Percentiles rank a stretch among this genome's conserved stretches.
phyloP scores from a whole-genome alignment of 2,329 filamentous ascomycete species.

The Ophiostoma angusticollis region DNA sequence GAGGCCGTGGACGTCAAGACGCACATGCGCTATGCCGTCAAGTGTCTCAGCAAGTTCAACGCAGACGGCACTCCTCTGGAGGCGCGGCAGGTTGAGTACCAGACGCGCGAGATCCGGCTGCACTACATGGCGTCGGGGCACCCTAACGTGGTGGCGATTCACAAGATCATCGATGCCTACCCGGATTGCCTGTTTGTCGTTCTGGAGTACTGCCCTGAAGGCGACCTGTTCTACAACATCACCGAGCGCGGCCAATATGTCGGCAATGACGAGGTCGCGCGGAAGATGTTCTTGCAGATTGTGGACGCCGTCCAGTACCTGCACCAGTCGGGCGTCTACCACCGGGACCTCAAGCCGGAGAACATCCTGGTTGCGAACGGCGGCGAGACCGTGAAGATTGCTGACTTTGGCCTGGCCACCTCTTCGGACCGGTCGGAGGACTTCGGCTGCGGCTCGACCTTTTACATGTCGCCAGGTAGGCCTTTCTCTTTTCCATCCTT shows the following conservation, averaged over 20 bases:
- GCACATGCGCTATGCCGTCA: constrained; percentile 79
- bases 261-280: constrained; percentile 79
- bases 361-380: constrained; percentile 88
- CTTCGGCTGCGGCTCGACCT: constrained; percentile 95
- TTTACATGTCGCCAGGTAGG: constrained; percentile 87
- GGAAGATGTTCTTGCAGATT: constrained; percentile 83
- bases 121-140: constrained; percentile 84
- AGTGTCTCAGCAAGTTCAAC: constrained; percentile 89
- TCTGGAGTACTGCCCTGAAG: constrained; percentile 92
- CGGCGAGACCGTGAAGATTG: constrained; percentile 84
- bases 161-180: constrained; percentile 87
- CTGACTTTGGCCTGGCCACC: constrained; percentile 93
- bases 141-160: constrained; percentile 83
- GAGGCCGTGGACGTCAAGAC: constrained; percentile 73
- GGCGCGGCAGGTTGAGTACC: constrained; percentile 74
- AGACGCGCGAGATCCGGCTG: constrained; percentile 82
- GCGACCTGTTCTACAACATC: constrained; percentile 94
- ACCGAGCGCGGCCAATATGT: constrained; percentile 90
- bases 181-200: constrained; percentile 91
- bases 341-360: constrained; percentile 94
- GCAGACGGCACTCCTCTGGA: constrained; percentile 59
- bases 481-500: background rate
- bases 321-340: constrained; percentile 87
- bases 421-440: constrained; percentile 74
- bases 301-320: constrained; percentile 93